Base-by-base conservation (phyloP, 1,139 yeast species). In the Hansenula anomala region DNA sequence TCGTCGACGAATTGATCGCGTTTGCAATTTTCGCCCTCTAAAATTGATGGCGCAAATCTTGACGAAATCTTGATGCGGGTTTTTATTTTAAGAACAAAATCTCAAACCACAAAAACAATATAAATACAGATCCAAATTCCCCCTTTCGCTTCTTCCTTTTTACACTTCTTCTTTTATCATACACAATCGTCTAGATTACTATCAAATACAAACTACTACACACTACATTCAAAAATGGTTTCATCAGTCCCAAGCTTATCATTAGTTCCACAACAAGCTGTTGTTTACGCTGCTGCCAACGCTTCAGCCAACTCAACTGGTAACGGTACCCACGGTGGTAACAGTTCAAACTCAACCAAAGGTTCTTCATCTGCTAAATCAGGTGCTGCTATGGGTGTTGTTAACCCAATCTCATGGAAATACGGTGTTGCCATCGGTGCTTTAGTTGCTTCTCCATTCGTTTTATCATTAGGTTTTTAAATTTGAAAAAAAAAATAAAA, bases 221-320 rank as follows among this genome's bases (percentile, higher is more conserved):
- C n/a, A 23, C 9, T 11, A 23, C 25, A 23, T 4, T 8, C 11
- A 23, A 8, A 18, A 5, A 5, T 7, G 8, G 36, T 24, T 38
- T 40, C 40, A 44, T 30, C 42, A 19, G 20, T 33, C 28, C 26
- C 37, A 13, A 16, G 41, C 15, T 28, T 36, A 40, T 36, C 40
- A 22, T 42, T 48, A 35, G 55, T 49, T 40, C 55, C 55, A 47
- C 43, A 46, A 33, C 41, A 41, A 39, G 57, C 55, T 37, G 59
- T 52, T 37, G 52, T 48, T 39, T 51, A 49, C 44, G 52, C 52
- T 40, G 55, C 53, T 25, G 30, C 48, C 33, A 41, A 38, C 52
- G 46, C 24, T 44, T 35, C 37, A 29, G 14, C 39, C 12, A 23
- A 32, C 23, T 43, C 45, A 43, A 45, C 35, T 46, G 32, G 32